phyloP scores from a whole-genome alignment of 2,329 filamentous ascomycete genomes.

The Pseudocercospora fijiensis region DNA sequence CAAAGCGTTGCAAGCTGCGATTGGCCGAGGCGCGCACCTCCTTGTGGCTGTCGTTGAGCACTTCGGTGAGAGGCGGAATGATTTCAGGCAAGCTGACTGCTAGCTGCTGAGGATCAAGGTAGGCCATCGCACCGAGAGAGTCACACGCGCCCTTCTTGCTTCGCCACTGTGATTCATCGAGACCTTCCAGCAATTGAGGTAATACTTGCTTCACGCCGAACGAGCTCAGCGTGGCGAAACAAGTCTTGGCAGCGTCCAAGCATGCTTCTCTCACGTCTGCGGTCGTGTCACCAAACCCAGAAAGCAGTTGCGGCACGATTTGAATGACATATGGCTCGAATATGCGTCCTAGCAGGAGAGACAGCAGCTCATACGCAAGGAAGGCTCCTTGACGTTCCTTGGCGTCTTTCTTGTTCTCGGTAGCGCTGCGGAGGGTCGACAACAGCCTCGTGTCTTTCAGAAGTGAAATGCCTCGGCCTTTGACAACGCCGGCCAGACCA shows the following conservation, averaged over 20 bases:
- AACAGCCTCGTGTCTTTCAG: slow-evolving; percentile 85
- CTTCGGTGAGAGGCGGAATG: slow-evolving; percentile 89
- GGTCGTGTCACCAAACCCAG: slow-evolving; percentile 83
- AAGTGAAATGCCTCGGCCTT: slow-evolving; percentile 79
- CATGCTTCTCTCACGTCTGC: slow-evolving; percentile 90
- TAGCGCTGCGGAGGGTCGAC: slow-evolving; percentile 72
- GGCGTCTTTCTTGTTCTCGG: slow-evolving; percentile 93
- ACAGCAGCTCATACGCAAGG: slow-evolving; percentile 86
- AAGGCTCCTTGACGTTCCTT: slow-evolving; percentile 86
- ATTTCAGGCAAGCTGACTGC: slow-evolving; percentile 91
- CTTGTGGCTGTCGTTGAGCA: slow-evolving; percentile 97
- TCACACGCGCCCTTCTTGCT: slow-evolving; percentile 98
- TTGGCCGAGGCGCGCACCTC: slow-evolving; percentile 91
- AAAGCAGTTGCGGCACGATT: slow-evolving; percentile 85
- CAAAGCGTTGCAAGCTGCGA: slow-evolving; percentile 93
- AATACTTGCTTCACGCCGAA: slow-evolving; percentile 94
- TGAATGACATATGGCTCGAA: slow-evolving; percentile 98
- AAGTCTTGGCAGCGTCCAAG: slow-evolving; percentile 88
- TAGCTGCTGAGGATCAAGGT: slow-evolving; percentile 92
- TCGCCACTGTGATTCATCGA: slow-evolving; percentile 95
- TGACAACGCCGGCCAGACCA: slow-evolving; percentile 84
- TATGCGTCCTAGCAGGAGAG: slow-evolving; percentile 77
- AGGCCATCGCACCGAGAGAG: slow-evolving; percentile 95
- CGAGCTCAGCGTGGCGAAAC: slow-evolving; percentile 88
- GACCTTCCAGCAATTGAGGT: slow-evolving; percentile 83